phyloP scores from a whole-genome alignment of 78 protist species.

The slime mould (Dictyostelium discoideum) region dicty_2.7 NC_007091.3:644001-644500 shows the following conservation, averaged over 20 bases:
- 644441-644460: constrained; percentile 17
- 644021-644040: not conserved
- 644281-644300: not conserved
- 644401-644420: constrained; percentile 24
- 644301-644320: constrained; percentile 26
- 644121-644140: not conserved
- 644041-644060: not conserved
- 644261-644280: not conserved
- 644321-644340: constrained; percentile 27
- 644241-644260: too few species aligned
- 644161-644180: not conserved
- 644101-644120: not conserved
- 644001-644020: not conserved
- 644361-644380: constrained; percentile 15
- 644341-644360: not conserved
- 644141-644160: too few species aligned
- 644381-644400: constrained; percentile 29
- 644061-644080: not conserved
- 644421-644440: constrained; percentile 16
- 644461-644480: not conserved
- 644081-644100: not conserved
- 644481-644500: constrained; percentile 12
- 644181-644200: not conserved
- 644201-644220: not conserved
- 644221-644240: not conserved